phyloP scores from a whole-genome alignment of 2,329 filamentous ascomycete genomes.

The Ophiostoma triangulosporum region DNA sequence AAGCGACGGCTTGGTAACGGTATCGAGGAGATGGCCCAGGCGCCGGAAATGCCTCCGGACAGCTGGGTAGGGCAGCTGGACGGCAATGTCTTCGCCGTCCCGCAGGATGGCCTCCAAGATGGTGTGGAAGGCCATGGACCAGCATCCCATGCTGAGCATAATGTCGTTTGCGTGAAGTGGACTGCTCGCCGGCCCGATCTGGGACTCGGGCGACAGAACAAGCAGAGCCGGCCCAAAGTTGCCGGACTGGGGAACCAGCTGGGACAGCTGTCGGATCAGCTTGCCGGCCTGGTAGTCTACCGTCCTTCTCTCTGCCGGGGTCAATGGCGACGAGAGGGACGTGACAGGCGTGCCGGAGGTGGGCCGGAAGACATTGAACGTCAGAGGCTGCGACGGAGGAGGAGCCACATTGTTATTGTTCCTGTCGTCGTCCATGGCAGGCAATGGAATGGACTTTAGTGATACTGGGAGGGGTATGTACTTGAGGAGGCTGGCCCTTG shows the following conservation, averaged over 20 bases:
- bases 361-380: slow-evolving; percentile 30
- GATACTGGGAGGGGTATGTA: slow-evolving; percentile 29
- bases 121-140: slow-evolving; percentile 43
- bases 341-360: slow-evolving; percentile 26
- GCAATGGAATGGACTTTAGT: slow-evolving; percentile 18
- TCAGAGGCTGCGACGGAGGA: not conserved
- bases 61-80: slow-evolving; percentile 42
- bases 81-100: slow-evolving; percentile 46
- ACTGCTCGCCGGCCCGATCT: not conserved
- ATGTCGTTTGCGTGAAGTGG: not conserved
- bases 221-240: slow-evolving; percentile 34
- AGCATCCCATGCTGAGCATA: slow-evolving; percentile 23
- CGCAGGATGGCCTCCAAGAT: slow-evolving; percentile 42
- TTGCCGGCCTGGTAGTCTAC: slow-evolving; percentile 35
- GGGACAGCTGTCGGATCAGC: slow-evolving; percentile 31
- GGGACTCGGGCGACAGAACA: slow-evolving; percentile 19
- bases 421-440: not conserved
- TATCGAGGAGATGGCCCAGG: slow-evolving; percentile 36
- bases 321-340: slow-evolving; percentile 22
- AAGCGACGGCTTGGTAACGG: slow-evolving; percentile 36
- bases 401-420: not conserved
- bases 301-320: slow-evolving; percentile 20
- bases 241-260: slow-evolving; percentile 30
- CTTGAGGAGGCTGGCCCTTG: slow-evolving; percentile 15
- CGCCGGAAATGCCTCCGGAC: slow-evolving; percentile 39